These are phyloP conservation scores for Hibiscus syriacus DNA, from an alignment of 345 rosid species.

Conservation along the genomic window DNA sequence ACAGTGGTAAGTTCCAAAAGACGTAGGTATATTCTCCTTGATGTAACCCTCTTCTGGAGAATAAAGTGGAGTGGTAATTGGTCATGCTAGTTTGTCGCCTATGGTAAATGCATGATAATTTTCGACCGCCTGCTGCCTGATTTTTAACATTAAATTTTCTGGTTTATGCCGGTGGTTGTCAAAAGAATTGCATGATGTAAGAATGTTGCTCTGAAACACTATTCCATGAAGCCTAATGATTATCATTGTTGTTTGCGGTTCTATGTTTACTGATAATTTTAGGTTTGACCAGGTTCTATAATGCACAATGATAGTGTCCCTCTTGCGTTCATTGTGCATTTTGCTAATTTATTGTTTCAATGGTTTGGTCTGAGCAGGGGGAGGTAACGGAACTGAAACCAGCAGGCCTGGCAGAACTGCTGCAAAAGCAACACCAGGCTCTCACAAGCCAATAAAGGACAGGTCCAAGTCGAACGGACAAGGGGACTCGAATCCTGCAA, in stretches of 20 bases:
- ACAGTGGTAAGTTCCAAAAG: conserved; percentile 30
- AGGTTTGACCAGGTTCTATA: not conserved
- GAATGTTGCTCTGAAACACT: not conserved
- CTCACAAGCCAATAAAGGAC: conserved; percentile 28
- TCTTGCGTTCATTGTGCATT: no score
- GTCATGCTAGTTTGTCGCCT: not conserved
- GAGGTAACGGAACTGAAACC: conserved; percentile 23
- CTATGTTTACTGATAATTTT: not conserved
- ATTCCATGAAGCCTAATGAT: not conserved
- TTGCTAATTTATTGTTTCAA: not conserved
- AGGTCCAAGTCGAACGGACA: conserved; percentile 26
- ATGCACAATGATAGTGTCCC: not conserved
- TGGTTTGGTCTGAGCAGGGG: conserved; percentile 23
- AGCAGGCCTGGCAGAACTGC: conserved; percentile 28
- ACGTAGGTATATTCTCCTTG: conserved; percentile 1
- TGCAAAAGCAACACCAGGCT: conserved; percentile 25
- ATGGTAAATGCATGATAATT: not conserved
- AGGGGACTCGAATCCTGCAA: conserved; percentile 24
- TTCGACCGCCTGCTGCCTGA: not conserved
- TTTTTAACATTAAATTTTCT: not conserved
- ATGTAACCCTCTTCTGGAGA: not conserved
- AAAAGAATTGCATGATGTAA: not conserved
- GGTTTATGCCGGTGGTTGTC: not conserved
- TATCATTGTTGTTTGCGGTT: not conserved
- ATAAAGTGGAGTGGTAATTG: not conserved